Percentiles rank a stretch among this genome's conserved stretches.
Conservation (phyloP, 345 rosid species). For the Limnanthes douglasii region DNA sequence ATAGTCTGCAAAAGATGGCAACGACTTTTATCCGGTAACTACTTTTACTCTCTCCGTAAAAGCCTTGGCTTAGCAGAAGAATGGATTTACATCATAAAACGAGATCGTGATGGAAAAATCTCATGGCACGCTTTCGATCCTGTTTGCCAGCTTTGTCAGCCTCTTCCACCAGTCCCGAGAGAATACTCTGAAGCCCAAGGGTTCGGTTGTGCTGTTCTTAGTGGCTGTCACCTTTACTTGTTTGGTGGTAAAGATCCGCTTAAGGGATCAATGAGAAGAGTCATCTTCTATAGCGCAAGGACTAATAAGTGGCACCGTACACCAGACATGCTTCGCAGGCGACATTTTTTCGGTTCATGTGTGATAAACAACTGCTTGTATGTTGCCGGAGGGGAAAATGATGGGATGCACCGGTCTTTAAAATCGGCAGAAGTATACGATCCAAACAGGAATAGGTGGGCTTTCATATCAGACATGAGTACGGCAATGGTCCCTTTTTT, state of each 20-base stretch:
- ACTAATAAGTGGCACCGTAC: constrained; percentile 75
- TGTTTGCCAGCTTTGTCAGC: constrained; percentile 59
- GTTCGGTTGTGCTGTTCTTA: constrained; percentile 64
- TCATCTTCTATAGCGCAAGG: constrained; percentile 53
- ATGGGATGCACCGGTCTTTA: constrained; percentile 47
- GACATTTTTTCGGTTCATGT: constrained; percentile 66
- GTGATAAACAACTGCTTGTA: constrained; percentile 68
- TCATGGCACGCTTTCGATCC: constrained; percentile 85
- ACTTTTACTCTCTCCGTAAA: constrained; percentile 53
- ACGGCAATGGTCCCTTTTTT: constrained; percentile 67
- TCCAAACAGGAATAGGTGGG: constrained; percentile 73
- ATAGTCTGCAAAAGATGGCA: constrained; percentile 68
- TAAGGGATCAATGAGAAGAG: constrained; percentile 67
- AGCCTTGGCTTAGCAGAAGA: constrained; percentile 58
- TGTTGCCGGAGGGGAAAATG: constrained; percentile 72
- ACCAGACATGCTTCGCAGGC: constrained; percentile 66
- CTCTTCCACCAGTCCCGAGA: constrained; percentile 61
- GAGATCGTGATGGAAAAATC: constrained; percentile 59
- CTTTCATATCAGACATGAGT: constrained; percentile 57
- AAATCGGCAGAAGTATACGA: constrained; percentile 65
- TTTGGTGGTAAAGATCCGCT: constrained; percentile 70
- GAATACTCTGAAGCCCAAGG: constrained; percentile 67
- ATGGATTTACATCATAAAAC: constrained; percentile 60
- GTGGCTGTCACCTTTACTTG: constrained; percentile 68
- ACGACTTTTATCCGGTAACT: constrained; percentile 52